Base-by-base conservation (phyloP, 1,284 basidiomycete genomes). In the Ceratobasidium sp. region DNA sequence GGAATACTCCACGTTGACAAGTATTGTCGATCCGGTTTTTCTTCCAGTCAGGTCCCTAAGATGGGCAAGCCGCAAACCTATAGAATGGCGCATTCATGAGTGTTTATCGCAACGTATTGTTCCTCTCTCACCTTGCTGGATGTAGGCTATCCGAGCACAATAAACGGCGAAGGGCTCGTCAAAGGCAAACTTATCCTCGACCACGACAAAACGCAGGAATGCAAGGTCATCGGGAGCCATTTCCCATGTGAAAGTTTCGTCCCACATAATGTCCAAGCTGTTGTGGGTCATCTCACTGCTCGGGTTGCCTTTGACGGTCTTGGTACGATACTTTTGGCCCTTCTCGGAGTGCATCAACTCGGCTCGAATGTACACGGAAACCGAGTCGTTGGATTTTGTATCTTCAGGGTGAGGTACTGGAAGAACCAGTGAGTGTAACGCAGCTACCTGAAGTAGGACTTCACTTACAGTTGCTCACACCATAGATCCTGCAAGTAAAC, bases 241-340 rank as follows among this genome's bases (percentile, higher is more conserved):
- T 23, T 74, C 69, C 69, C 69, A 74, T 26, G 56, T 51, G 42
- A 74, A 74, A 10, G 69, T 61, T 53, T 74, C 69, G 23, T 74
- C 60, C 69, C 69, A 74, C 60, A 53, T 74, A n/a, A 63, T 74
- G 26, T 74, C 69, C 17, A 74, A 23, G 42, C 58, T 63, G 37
- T 74, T 74, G 58, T 74, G 56, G 20, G 13, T 63, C n/a, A 45
- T 63, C 31, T 74, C 69, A 15, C 28, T 26, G 60, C 47, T 74
- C 5, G 69, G 69, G 20, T 13, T 13, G n/a, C 42, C 45, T 39
- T 63, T 74, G 31, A 73, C 53, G 33, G 63, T 60, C 53, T 73
- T 77, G 47, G 67, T 58, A 49, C 76, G 76, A 63, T 77, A 63
- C n/a, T 69, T 69, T n/a, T 45, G 39, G 49, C 71, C 76, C n/a